Evolutionary conservation across 148 eudicot genomes (phyloP), one percentile per base, ranked within the genome.

Genomic region (Polygonum aviculare): DNA sequence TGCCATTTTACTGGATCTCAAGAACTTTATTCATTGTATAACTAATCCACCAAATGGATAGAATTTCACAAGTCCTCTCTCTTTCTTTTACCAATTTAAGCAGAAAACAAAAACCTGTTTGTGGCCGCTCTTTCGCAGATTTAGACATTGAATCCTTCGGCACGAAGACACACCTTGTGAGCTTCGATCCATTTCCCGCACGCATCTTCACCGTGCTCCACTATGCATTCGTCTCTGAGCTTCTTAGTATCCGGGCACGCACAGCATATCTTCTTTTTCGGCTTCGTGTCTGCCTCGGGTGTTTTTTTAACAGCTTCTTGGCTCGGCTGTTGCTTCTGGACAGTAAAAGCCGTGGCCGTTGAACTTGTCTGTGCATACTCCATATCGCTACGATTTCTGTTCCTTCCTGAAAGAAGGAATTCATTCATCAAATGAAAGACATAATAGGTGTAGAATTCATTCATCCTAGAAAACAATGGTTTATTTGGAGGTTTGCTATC

Each of bases 201-300:
- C 11, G 93, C 89, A 72, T 80, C 82, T 87, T 94, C 98, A 67
- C 98, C 98, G 75, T 94, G 82, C 81, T 87, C 86, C 76, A 94
- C 98, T 67, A 94, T 73, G 72, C 98, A 94, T 86, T 94, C 98
- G 59, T 94, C 98, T 78, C 98, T 88, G 40, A 91, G 77, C 83
- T 78, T 94, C 86, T 89, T 94, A 52, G 98, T 94, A 14, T 94
- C 98, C 0, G 98, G 98, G 79, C 97, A 94, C 19, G 98, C 97
- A 82, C 97, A 94, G 36, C 98, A 94, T 47, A 94, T 94, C 83
- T 89, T 91, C 93, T 94, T 94, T 87, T 91, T 94, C 12, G 95
- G 98, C 85, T 90, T 94, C 73, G 85, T 38, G 85, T 75, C 81
- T 5, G 80, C 76, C 38, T 76, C 89, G 12, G 87, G 15, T 33